Evolutionary conservation across 1,139 yeast genomes (phyloP), one percentile per base, ranked within the genome.

Genomic region (Ogataea hybrid): DNA sequence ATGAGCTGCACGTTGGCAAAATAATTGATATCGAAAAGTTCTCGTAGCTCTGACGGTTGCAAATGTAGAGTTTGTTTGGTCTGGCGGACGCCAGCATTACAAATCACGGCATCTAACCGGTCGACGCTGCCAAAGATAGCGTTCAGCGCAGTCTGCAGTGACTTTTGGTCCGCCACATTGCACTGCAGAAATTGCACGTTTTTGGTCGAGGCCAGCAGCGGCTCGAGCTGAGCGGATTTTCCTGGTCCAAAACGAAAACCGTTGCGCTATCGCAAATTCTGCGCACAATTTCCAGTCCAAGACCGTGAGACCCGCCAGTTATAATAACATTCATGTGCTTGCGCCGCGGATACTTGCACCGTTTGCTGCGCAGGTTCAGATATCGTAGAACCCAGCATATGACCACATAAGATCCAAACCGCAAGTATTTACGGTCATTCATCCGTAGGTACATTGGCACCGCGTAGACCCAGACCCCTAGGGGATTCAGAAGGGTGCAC

Each of bases 31-130:
- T 71, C 65, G 41, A 82, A 68, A 2, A 79, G 60, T 0, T 54
- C 50, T 2, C 56, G 49, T 4, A 79, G 65, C 9, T 67, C 63
- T 0, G 54, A 53, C 2, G 54, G 61, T 0, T 63, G 42, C 37
- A 75, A 44, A 5, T 70, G 67, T 10, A 70, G 47, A 2, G 84
- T 50, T 1, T 71, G 53, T 32, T 70, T 68, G 43, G 63, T 62
- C 35, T 78, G 79, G 39, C 90, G 69, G 9, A 81, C 64, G 0
- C 92, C 96, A 0, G 95, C 96, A 59, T 86, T 87, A 56, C 84
- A 84, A 20, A 89, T 66, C 32, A 86, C 60, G 0, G 84, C 65
- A 25, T 80, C 72, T 2, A 84, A 64, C 16, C 56, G 32, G 5
- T 37, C 33, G 3, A 35, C 28, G 11, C 40, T 50, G 2, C 66